phyloP scores from a whole-genome alignment of 441 rosid species.

The Arabidopsis hybrid region DNA sequence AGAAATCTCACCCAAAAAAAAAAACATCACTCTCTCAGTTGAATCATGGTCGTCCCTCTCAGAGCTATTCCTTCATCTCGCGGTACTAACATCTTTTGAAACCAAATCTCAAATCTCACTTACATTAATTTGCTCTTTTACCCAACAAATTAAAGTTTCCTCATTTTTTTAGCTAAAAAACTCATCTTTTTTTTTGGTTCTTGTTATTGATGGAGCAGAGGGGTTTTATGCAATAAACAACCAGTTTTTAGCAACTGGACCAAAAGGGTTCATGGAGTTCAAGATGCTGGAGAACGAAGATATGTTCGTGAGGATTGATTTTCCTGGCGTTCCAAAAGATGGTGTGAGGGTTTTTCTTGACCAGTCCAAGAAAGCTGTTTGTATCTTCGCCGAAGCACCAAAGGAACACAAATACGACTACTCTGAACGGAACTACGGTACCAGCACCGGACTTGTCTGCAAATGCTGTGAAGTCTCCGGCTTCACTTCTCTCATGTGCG shows the following conservation, averaged over 20 bases:
- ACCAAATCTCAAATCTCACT: too few species aligned
- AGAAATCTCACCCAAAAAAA: too few species aligned
- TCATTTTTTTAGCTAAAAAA: too few species aligned
- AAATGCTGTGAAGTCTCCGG: conserved; percentile 31
- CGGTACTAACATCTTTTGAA: too few species aligned
- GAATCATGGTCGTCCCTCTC: too few species aligned
- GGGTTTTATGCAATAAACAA: conserved; percentile 5
- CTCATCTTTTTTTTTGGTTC: too few species aligned
- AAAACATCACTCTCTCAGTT: too few species aligned
- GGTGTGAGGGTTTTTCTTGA: neutral
- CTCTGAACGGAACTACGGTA: neutral
- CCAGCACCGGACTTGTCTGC: conserved; percentile 8
- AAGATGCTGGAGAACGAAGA: neutral
- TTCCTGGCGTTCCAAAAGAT: neutral
- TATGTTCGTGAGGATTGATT: neutral
- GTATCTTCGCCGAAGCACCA: neutral
- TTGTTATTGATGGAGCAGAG: neutral
- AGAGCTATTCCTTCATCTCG: too few species aligned
- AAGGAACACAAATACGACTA: neutral
- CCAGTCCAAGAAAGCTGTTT: neutral
- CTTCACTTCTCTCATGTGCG: conserved; percentile 18
- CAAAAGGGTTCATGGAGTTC: conserved; percentile 5
- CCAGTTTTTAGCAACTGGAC: conserved; percentile 1
- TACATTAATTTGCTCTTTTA: too few species aligned
- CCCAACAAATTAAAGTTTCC: too few species aligned